Evolutionary conservation across 139 green algal genomes (phyloP).

Genomic region (Chlorella vulgaris): DNA sequence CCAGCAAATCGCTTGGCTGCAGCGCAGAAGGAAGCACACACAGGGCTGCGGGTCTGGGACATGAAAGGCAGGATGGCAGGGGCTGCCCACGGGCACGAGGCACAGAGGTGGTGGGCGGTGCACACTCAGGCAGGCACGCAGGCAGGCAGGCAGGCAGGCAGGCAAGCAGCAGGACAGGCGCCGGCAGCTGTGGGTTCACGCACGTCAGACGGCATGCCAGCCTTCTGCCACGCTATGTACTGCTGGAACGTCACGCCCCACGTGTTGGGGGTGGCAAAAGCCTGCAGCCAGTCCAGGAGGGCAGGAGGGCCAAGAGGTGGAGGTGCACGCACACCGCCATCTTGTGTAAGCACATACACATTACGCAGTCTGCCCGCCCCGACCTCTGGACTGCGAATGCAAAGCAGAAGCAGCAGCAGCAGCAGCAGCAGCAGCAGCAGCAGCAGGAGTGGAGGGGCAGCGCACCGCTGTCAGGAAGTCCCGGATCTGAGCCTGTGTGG

Average conservation of each 20-base stretch:
- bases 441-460: neutral
- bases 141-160: neutral
- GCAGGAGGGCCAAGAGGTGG: neutral
- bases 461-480: neutral
- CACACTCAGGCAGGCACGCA: neutral
- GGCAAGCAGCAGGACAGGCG: neutral
- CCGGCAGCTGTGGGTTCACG: neutral
- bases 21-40: neutral
- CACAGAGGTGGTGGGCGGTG: neutral
- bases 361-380: too few species aligned
- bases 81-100: neutral
- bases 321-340: neutral
- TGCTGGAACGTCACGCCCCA: neutral
- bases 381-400: too few species aligned
- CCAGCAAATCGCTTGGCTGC: neutral
- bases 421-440: neutral
- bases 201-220: neutral
- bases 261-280: neutral
- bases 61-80: neutral
- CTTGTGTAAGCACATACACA: neutral
- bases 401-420: neutral
- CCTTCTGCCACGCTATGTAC: neutral
- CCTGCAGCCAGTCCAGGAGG: neutral
- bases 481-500: neutral
- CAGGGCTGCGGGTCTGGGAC: too few species aligned